These are phyloP conservation scores for Cladosporium sp. DNA, from an alignment of 2,329 filamentous ascomycete genomes.

Conservation along the genomic window DNA sequence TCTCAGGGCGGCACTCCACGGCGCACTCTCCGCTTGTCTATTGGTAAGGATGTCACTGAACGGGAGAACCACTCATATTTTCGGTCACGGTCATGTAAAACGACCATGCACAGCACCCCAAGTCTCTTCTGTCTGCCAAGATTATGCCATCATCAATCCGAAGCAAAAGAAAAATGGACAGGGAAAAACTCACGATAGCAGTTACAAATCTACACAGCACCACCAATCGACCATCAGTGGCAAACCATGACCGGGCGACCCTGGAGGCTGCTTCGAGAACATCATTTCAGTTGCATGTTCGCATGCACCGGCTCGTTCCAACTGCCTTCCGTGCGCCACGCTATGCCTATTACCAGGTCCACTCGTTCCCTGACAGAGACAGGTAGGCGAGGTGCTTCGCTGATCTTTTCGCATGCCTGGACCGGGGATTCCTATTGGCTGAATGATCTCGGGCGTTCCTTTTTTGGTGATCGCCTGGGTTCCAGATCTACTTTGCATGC, in stretches of 20 bases:
- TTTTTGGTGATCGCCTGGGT: not conserved
- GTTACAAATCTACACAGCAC: not conserved
- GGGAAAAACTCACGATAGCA: not conserved
- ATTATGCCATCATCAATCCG: not conserved
- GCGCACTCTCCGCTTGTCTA: not conserved
- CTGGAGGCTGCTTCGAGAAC: constrained; percentile 13
- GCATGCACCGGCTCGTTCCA: constrained; percentile 1
- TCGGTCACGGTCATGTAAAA: not conserved
- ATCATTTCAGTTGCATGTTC: not conserved
- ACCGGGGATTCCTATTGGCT: not conserved
- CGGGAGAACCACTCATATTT: not conserved
- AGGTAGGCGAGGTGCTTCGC: not conserved
- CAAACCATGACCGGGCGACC: not conserved
- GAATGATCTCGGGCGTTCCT: not conserved
- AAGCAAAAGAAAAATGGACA: not conserved
- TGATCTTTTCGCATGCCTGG: constrained; percentile 1
- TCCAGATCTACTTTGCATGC: not conserved
- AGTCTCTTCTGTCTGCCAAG: not conserved
- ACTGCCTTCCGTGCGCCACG: not conserved
- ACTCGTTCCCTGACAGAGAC: not conserved
- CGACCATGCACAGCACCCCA: not conserved
- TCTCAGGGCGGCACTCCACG: not conserved
- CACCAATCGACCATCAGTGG: not conserved
- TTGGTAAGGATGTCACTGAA: not conserved
- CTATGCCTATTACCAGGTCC: not conserved